Base-by-base conservation (phyloP, 2,329 filamentous ascomycete genomes). In the Hymenoscyphus fraxineus region DNA sequence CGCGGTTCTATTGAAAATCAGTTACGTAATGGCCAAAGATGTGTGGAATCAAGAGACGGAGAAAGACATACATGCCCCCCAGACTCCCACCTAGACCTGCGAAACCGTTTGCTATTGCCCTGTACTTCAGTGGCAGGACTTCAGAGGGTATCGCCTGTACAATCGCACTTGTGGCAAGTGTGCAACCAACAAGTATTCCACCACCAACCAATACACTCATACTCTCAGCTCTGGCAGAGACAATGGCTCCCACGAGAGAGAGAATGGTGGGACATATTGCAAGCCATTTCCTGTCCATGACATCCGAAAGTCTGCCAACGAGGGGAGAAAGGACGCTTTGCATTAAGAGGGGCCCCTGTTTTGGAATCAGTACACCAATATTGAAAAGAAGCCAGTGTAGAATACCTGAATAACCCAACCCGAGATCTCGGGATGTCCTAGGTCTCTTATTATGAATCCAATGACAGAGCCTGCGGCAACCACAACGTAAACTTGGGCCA, bases 191-290 rank as follows among this genome's bases (percentile, higher is more conserved):
- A n/a, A 85, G 74, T 5, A 86, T 80, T 12, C 83, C 82, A n/a
- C 83, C 83, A 7, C 80, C 83, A 61, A 85, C 83, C 3, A 85
- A 75, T 77, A 83, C 82, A 59, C 76, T 78, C 83, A 85, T 86
- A 2, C 79, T 81, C 0, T 77, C 81, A 0, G 83, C 83, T 67
- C 80, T 83, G 5, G 83, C 83, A 6, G 81, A 85, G 1, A 85
- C 75, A 15, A 85, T 77, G 7, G 82, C 79, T 13, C 84, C 84
- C 10, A 78, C 77, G 64, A 83, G 83, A 2, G 83, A 82, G 31
- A 86, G 78, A 0, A 84, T 72, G 0, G 83, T 82, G 3, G 82
- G 83, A 4, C 81, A 73, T 0, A 81, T 75, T 0, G 83, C 82
- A 16, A 86, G 76, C 59, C 78, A 80, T 71, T 85, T 85, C 58